Evolutionary conservation across 2,329 filamentous ascomycete genomes (phyloP), one percentile per base, ranked within the genome.

Genomic region (Cladosporium sp.): DNA sequence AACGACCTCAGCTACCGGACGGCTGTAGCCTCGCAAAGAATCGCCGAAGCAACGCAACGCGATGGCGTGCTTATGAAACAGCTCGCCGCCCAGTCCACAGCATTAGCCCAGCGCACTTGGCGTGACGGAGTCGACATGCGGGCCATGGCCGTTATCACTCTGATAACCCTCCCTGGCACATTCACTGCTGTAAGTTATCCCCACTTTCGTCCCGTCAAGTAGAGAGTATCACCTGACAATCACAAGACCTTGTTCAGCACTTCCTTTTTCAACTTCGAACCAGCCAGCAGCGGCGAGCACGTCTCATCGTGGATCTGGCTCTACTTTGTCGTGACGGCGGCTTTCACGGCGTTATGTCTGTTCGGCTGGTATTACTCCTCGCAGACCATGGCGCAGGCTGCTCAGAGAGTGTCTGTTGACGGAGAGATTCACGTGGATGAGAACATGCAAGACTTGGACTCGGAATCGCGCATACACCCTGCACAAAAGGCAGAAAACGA

Each of bases 221-320:
- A n/a, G n/a, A n/a, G n/a, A n/a, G n/a, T n/a, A n/a, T 34, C 32
- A 11, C 28, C 51, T 54, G 51, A 54, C 18, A 26, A 54, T 7
- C 6, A 3, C 28, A 18, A 54, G 51, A 54, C 51, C 14, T 32
- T 54, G 18, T 54, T 54, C 25, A 54, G 51, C 25, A 54, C 51
- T 16, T 28, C 25, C 6, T 54, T 54, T 23, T 54, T 54, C 28
- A 32, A 54, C 23, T 54, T 54, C 28, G n/a, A 26, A 18, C 51
- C 51, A 18, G 16, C 25, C 3, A 26, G 18, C 25, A 26, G 13
- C 8, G 51, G 25, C 11, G 16, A 54, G 51, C 51, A 28, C 10
- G 51, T 54, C n/a, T 54, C 51, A 26, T 32, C 51, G 16, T 54
- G 51, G 51, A 32, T 54, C 10, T 54, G 51, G 51, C 51, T 54